Base-by-base conservation (phyloP, 805 yeast species). In the Saturnispora hagleri region DNA sequence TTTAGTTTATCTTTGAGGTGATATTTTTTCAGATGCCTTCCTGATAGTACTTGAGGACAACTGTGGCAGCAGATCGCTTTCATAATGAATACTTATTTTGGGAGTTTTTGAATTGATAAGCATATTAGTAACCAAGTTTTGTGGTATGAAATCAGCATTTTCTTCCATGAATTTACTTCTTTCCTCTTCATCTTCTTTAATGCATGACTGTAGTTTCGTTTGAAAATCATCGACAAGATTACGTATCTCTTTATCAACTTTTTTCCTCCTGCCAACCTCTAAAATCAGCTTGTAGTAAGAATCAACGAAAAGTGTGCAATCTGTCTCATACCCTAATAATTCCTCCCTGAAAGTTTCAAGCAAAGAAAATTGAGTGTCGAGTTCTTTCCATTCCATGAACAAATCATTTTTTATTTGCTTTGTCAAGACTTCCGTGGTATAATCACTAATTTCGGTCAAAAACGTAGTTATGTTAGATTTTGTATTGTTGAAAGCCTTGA, bases 131-230 rank as follows among this genome's bases (percentile, higher is more conserved):
- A 67, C 52, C 36, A 69, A 59, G 50, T 67, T 63, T 40, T 60
- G 63, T 1, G 90, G 90, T 13, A 84, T 65, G 55, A 64, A 83
- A 41, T 75, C 76, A 0, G 82, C 84, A 63, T 81, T 71, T 5
- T 66, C 61, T 2, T 61, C 56, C 44, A 80, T 55, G 56, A 84
- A 84, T 10, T 59, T 50, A 18, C 67, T 59, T 41, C 86, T 67
- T 12, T 64, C 60, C 1, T 60, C 61, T 36, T 63, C 60, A 54
- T 84, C 89, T 2, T 73, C 72, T 4, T 63, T 60, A 48, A 73
- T 70, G 4, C 79, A 57, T 4, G 60, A 50, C 15, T 67, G 57
- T 15, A 83, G 59, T 44, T 71, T 68, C 0, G 57, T 44, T 46
- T 73, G 67, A 56, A 83, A 73, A 1, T 70, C 70, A 6, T 68